Base-by-base conservation (phyloP, 1,284 basidiomycete genomes). In the Pisolithus thermaeus region DNA sequence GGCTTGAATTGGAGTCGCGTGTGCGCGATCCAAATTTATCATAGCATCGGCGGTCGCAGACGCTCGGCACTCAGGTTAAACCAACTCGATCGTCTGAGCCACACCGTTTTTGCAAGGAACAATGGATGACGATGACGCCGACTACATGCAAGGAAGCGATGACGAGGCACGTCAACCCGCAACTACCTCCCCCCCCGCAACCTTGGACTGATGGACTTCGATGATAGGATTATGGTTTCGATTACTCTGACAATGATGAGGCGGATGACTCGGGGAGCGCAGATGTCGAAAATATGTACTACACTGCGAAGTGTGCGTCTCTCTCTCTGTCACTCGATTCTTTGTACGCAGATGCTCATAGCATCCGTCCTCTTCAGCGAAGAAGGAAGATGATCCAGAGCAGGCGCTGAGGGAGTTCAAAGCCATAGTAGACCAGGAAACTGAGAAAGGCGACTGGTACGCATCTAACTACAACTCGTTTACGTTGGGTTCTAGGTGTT, bases 211-310 rank as follows among this genome's bases (percentile, higher is more conserved):
- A 27, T 43, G 20, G n/a, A 32, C 43, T n/a, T 35, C 38, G 30
- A 35, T 48, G 37, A 58, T 62, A 96, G 92, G 93, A 97, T 67
- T 97, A 97, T 71, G 92, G 86, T 62, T 98, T 98, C 68, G 93
- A 97, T 70, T 99, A 97, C 68, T 95, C 93, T 45, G 94, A 94
- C 67, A 87, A 85, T 54, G 92, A 89, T 36, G 90, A 90, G 36
- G 92, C 79, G 20, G 81, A 85, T 49, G 87, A 85, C 55, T 79
- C 84, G 9, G 90, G 81, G 39, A 89, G 83, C 53, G 90, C 87
- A n/a, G 95, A 97, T 68, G 84, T 97, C 43, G 97, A 99, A 76
- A 99, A 99, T 66, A 84, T 94, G 80, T 99, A 99, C 73, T 99
- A 99, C 71, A 90, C 87, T 48, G 97, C 97, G 11, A 99, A 99